Conservation (phyloP, 2,329 filamentous ascomycete genomes). For the Aspergillus proliferans region DNA sequence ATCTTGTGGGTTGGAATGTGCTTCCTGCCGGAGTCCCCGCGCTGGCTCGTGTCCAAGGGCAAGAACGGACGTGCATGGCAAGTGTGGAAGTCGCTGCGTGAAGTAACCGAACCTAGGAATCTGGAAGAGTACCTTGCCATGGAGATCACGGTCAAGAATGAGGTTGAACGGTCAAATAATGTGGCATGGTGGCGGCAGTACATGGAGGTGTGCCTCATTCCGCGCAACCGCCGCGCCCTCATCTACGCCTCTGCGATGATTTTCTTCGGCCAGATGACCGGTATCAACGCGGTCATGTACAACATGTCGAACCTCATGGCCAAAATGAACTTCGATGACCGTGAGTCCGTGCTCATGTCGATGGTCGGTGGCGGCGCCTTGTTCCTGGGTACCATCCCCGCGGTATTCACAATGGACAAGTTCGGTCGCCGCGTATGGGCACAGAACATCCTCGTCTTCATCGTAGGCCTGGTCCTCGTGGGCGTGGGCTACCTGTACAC, state of each 20-base stretch:
- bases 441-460: constrained; percentile 65
- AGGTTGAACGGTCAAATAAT: constrained; percentile 47
- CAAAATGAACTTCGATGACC: constrained; percentile 59
- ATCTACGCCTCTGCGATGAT: constrained; percentile 66
- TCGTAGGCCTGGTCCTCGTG: constrained; percentile 62
- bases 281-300: constrained; percentile 66
- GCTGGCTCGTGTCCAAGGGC: constrained; percentile 65
- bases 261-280: constrained; percentile 63
- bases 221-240: constrained; percentile 59
- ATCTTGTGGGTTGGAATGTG: constrained; percentile 60
- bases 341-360: constrained; percentile 65
- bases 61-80: constrained; percentile 54
- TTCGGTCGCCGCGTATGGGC: constrained; percentile 71
- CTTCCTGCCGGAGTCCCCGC: constrained; percentile 64
- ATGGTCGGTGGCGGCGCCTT: constrained; percentile 64
- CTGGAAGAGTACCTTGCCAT: constrained; percentile 67
- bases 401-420: constrained; percentile 64
- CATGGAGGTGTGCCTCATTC: constrained; percentile 68
- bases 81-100: constrained; percentile 68
- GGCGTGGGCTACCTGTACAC: constrained; percentile 53
- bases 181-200: constrained; percentile 49
- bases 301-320: constrained; percentile 65
- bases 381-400: constrained; percentile 61
- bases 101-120: constrained; percentile 50
- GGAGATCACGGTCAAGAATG: constrained; percentile 57